Percentiles rank a stretch among this genome's conserved stretches.
Evolutionary conservation across 1,284 basidiomycete genomes (phyloP).

Genomic region (Sutorius eximius): DNA sequence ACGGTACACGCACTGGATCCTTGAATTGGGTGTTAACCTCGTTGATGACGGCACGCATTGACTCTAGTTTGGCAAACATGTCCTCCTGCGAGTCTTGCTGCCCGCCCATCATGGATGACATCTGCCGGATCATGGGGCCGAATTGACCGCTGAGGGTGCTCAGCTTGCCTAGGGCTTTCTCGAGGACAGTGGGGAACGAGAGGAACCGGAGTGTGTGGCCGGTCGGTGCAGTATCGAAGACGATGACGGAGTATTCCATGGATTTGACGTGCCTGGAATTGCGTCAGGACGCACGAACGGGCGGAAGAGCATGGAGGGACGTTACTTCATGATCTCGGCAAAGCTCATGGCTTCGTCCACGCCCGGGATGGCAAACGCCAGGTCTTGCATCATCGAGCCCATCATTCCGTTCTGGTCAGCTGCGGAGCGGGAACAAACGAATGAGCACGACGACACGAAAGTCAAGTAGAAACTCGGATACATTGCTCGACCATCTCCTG

Average conservation of each 20-base stretch:
- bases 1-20: conserved; percentile 71
- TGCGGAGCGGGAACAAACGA: conserved; percentile 31
- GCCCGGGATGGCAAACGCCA: conserved; percentile 98
- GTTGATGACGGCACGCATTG: conserved; percentile 95
- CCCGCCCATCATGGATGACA: conserved; percentile 95
- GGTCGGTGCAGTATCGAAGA: conserved; percentile 98
- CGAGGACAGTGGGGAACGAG: conserved; percentile 95
- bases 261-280: conserved; percentile 90
- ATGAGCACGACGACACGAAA: conserved; percentile 3
- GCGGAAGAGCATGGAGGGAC: conserved; percentile 5
- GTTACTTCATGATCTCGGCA: conserved; percentile 99
- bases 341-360: conserved; percentile 99
- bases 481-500: conserved; percentile 99
- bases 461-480: conserved; percentile 39
- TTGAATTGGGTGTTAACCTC: conserved; percentile 99
- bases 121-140: conserved; percentile 95
- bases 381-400: conserved; percentile 99
- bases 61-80: conserved; percentile 98
- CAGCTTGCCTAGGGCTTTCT: conserved; percentile 96
- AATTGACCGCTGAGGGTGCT: conserved; percentile 90
- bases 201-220: conserved; percentile 98
- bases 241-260: conserved; percentile 99
- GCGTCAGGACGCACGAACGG: conserved; percentile 7
- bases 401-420: conserved; percentile 93
- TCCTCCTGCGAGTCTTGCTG: conserved; percentile 87